Percentiles rank a stretch among this genome's conserved stretches.
Evolutionary conservation across 768 basidiomycete genomes (phyloP).

Genomic region (Infundibulicybe gibba): DNA sequence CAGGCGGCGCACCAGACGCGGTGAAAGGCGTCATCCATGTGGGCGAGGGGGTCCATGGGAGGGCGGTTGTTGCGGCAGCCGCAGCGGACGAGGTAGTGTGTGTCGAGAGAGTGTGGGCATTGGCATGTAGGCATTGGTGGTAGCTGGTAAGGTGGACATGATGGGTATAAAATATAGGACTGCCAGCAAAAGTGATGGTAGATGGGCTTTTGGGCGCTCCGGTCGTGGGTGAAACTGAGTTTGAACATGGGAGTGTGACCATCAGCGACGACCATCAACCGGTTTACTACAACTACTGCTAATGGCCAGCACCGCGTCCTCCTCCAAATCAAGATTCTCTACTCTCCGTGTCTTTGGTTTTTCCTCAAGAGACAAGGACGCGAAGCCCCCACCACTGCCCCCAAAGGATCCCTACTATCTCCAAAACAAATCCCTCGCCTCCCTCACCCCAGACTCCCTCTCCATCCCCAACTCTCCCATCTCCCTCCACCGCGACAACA

Average conservation of each 20-base stretch:
- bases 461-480: constrained; percentile 36
- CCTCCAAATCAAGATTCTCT: constrained; percentile 22
- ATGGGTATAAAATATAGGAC: background rate
- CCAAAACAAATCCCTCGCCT: constrained; percentile 40
- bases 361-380: constrained; percentile 18
- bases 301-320: constrained; percentile 19
- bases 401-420: constrained; percentile 61
- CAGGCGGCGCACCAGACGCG: constrained; percentile 27
- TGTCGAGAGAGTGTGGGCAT: constrained; percentile 14
- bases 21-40: constrained; percentile 28
- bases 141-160: background rate
- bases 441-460: constrained; percentile 41
- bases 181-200: no score
- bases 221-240: no score
- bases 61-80: constrained; percentile 26
- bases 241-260: no score
- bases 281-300: no score
- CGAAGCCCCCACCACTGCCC: constrained; percentile 52
- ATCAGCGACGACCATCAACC: no score
- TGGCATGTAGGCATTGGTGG: constrained; percentile 6
- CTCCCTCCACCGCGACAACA: constrained; percentile 23
- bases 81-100: constrained; percentile 28
- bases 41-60: constrained; percentile 23
- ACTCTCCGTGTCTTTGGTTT: constrained; percentile 31
- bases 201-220: no score